These are phyloP conservation scores for Paxillus rubicundulus DNA, from an alignment of 768 basidiomycete species.

Conservation along the genomic window DNA sequence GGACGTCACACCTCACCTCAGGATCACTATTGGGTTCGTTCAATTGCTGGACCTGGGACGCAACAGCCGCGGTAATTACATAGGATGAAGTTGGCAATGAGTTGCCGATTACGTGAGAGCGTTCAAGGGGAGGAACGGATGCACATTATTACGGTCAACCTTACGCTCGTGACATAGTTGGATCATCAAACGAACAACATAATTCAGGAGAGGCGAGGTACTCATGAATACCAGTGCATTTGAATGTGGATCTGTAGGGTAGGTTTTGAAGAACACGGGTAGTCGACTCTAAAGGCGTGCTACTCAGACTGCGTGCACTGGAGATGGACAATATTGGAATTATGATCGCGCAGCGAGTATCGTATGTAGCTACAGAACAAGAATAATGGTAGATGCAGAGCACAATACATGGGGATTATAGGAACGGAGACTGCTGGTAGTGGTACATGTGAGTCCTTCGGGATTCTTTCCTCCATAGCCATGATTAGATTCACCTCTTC, in stretches of 20 bases:
- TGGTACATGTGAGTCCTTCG: constrained; percentile 11
- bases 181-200: too few species aligned
- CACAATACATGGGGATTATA: background rate
- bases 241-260: too few species aligned
- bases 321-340: background rate
- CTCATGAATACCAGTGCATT: too few species aligned
- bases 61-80: background rate
- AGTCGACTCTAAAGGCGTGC: background rate
- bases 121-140: too few species aligned
- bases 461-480: constrained; percentile 10
- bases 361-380: constrained; percentile 18
- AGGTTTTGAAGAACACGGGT: too few species aligned
- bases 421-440: constrained; percentile 9
- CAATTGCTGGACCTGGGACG: background rate
- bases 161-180: too few species aligned
- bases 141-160: too few species aligned
- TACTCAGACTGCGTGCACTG: too few species aligned
- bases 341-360: constrained; percentile 2
- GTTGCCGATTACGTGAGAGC: background rate
- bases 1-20: background rate
- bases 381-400: constrained; percentile 5
- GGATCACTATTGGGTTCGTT: background rate
- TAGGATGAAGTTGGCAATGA: too few species aligned
- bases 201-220: too few species aligned
- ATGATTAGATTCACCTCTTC: constrained; percentile 17